These are phyloP conservation scores for Aspergillus sp. DNA, from an alignment of 2,329 filamentous ascomycete genomes.

Conservation along the genomic window DNA sequence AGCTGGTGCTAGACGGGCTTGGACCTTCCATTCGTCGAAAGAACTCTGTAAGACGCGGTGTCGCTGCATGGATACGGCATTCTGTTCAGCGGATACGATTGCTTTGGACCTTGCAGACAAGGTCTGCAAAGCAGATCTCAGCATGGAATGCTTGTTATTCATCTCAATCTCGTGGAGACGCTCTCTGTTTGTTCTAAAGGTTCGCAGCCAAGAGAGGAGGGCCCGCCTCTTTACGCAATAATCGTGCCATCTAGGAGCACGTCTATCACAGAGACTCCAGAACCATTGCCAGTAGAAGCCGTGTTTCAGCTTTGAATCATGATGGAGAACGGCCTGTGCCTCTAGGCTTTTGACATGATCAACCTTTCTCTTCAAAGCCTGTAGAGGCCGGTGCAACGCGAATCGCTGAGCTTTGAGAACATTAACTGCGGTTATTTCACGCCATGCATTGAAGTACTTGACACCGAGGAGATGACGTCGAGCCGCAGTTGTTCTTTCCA, in stretches of 20 bases:
- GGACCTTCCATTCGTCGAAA: constrained; percentile 49
- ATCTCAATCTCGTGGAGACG: constrained; percentile 44
- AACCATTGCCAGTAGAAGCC: constrained; percentile 49
- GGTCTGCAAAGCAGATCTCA: constrained; percentile 36
- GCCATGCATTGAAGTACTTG: constrained; percentile 72
- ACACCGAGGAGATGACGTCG: constrained; percentile 71
- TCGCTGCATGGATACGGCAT: constrained; percentile 36
- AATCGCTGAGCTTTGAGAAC: constrained; percentile 58
- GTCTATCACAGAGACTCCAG: constrained; percentile 49
- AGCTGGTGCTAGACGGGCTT: constrained; percentile 49
- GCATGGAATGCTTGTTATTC: constrained; percentile 32
- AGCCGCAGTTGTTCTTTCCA: constrained; percentile 68
- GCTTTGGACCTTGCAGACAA: constrained; percentile 41
- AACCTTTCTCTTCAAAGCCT: constrained; percentile 55
- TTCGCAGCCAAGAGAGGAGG: constrained; percentile 46
- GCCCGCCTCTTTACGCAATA: constrained; percentile 46
- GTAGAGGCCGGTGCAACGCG: constrained; percentile 59
- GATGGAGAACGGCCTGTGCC: constrained; percentile 35
- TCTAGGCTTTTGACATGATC: constrained; percentile 42
- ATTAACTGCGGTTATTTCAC: constrained; percentile 66
- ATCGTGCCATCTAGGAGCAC: constrained; percentile 50
- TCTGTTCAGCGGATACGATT: constrained; percentile 32
- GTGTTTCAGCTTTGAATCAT: constrained; percentile 36
- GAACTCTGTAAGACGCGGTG: constrained; percentile 41
- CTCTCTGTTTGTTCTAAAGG: constrained; percentile 45